phyloP scores from a whole-genome alignment of 495 filamentous ascomycete genomes.

The Amphirosellinia nigrospora region DNA sequence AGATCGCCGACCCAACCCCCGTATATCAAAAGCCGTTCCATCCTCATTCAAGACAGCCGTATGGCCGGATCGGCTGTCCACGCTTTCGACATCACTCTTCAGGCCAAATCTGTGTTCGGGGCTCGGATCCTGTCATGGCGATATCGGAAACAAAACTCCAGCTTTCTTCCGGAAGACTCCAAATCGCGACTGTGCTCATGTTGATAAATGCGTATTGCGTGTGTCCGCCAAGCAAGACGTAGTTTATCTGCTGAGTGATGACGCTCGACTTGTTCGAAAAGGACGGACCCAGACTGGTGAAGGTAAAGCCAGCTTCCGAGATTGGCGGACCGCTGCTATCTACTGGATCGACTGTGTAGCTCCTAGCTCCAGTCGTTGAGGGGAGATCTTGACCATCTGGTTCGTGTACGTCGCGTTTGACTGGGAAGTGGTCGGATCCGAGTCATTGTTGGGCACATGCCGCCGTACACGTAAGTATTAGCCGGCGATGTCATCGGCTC shows the following conservation, averaged over 20 bases:
- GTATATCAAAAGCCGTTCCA: conserved; percentile 72
- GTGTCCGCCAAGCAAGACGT: conserved; percentile 85
- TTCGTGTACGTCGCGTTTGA: conserved; percentile 77
- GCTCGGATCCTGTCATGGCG: conserved; percentile 55
- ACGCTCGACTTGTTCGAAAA: conserved; percentile 62
- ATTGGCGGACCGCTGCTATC: conserved; percentile 60
- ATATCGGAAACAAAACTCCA: conserved; percentile 74
- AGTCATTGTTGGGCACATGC: conserved; percentile 74
- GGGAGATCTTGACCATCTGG: conserved; percentile 68
- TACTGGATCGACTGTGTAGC: conserved; percentile 35
- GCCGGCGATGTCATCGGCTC: conserved; percentile 53
- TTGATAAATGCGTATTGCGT: conserved; percentile 85
- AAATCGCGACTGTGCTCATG: conserved; percentile 88
- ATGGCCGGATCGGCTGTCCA: conserved; percentile 87
- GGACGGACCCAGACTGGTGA: conserved; percentile 69
- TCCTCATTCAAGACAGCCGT: conserved; percentile 80
- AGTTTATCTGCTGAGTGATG: conserved; percentile 70
- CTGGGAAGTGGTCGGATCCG: conserved; percentile 59
- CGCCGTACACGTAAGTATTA: conserved; percentile 78
- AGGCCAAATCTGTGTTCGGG: conserved; percentile 37
- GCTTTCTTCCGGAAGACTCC: conserved; percentile 80
- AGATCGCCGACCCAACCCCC: conserved; percentile 92
- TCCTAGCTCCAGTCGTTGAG: conserved; percentile 30
- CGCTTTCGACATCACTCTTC: conserved; percentile 35
- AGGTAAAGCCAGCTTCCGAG: conserved; percentile 84